A percentile compares a stretch with the other conserved stretches of the same genome.
These are phyloP conservation scores for Conidiobolus incongruus DNA, from an alignment of 371 early-diverging fungal genomes.

Conservation along the genomic window DNA sequence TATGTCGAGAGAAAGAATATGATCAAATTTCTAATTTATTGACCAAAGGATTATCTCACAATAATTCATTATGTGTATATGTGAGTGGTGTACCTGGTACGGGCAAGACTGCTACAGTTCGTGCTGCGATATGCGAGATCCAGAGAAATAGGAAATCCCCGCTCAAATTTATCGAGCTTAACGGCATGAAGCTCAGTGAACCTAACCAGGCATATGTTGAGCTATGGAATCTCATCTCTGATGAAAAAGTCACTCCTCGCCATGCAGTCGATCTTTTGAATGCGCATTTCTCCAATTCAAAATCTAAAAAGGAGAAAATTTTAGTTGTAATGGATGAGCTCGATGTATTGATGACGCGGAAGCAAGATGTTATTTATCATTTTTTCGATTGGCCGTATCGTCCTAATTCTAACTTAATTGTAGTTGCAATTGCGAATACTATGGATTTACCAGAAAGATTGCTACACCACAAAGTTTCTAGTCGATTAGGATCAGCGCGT, in stretches of 20 bases:
- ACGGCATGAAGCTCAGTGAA: conserved; percentile 89
- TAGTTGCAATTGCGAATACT: conserved; percentile 95
- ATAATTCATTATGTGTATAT: too few relatives aligned
- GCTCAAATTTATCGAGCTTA: conserved; percentile 77
- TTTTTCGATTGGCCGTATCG: conserved; percentile 94
- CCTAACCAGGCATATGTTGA: conserved; percentile 68
- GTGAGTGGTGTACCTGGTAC: conserved; percentile 96
- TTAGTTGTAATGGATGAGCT: conserved; percentile 94
- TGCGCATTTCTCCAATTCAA: conserved; percentile 19
- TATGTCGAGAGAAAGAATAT: too few relatives aligned
- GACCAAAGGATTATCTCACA: too few relatives aligned
- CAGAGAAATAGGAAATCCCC: conserved; percentile 35
- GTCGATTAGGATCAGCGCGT: conserved; percentile 66
- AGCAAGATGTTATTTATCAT: conserved; percentile 90
- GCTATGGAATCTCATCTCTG: conserved; percentile 41
- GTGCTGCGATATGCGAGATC: conserved; percentile 57
- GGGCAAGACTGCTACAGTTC: conserved; percentile 93
- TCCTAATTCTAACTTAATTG: conserved; percentile 55
- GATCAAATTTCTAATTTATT: too few relatives aligned
- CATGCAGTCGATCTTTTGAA: conserved; percentile 56
- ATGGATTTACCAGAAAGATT: conserved; percentile 95
- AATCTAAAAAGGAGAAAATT: not conserved
- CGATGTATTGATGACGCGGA: conserved; percentile 81
- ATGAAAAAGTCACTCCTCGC: conserved; percentile 31
- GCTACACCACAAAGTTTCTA: conserved; percentile 77